A percentile compares a stretch with the other conserved stretches of the same genome.
Evolutionary conservation across 1,139 yeast species (phyloP).

Genomic region (Lodderomyces margitis): DNA sequence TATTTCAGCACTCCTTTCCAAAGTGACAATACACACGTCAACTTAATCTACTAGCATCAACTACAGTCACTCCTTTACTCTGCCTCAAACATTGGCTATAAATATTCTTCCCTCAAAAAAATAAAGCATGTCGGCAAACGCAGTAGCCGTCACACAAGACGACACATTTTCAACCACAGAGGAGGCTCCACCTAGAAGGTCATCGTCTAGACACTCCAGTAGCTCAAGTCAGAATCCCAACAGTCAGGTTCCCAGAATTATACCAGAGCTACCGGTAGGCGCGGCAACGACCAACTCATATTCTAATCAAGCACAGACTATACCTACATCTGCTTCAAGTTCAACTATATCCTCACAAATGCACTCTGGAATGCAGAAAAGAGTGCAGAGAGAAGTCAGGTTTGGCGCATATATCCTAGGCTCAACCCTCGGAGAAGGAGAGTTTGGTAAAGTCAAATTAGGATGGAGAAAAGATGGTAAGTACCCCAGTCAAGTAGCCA

Average conservation of each 20-base stretch:
- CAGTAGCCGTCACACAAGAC: neutral
- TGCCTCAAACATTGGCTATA: neutral
- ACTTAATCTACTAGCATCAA: too few species aligned
- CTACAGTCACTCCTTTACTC: too few species aligned
- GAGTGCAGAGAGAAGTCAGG: slow-evolving; percentile 56
- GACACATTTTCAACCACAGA: neutral
- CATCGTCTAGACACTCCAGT: slow-evolving; percentile 2
- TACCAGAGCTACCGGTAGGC: slow-evolving; percentile 5
- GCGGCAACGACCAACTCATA: slow-evolving; percentile 1
- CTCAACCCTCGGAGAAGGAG: slow-evolving; percentile 96
- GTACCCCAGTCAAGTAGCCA: slow-evolving; percentile 85
- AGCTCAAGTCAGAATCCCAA: neutral
- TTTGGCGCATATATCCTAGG: slow-evolving; percentile 90
- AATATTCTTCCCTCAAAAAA: neutral
- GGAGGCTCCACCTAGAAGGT: slow-evolving; percentile 1
- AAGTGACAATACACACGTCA: too few species aligned
- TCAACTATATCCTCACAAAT: slow-evolving; percentile 5
- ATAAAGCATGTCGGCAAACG: slow-evolving; percentile 1
- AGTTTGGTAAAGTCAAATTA: slow-evolving; percentile 94
- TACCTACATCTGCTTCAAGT: slow-evolving; percentile 6
- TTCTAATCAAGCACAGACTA: neutral
- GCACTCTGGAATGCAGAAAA: slow-evolving; percentile 14
- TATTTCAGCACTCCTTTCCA: too few species aligned
- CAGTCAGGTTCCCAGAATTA: neutral
- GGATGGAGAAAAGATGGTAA: slow-evolving; percentile 90